These are phyloP conservation scores for Colletotrichum noveboracense DNA, from an alignment of 2,329 filamentous ascomycete genomes.

Conservation along the genomic window DNA sequence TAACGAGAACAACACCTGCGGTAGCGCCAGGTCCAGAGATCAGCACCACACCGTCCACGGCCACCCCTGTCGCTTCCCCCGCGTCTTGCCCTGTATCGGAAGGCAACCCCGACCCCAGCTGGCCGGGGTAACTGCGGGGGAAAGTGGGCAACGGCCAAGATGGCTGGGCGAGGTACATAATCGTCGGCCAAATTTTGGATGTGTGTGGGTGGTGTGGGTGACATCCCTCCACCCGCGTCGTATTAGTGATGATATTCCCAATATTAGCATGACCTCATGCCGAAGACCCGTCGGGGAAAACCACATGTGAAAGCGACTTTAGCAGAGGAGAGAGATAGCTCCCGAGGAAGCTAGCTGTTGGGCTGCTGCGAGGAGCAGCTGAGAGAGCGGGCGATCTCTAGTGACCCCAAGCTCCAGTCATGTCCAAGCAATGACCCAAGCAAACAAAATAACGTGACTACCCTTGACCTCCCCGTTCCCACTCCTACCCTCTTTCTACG, in stretches of 20 bases:
- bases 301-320: slow-evolving; percentile 3
- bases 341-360: not conserved
- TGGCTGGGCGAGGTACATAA: not conserved
- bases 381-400: not conserved
- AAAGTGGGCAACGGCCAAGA: not conserved
- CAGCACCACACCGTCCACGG: not conserved
- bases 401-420: not conserved
- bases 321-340: not conserved
- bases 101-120: slow-evolving; percentile 1
- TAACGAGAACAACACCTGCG: not conserved
- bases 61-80: slow-evolving; percentile 12
- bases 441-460: not conserved
- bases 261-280: slow-evolving; percentile 10
- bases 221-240: slow-evolving; percentile 5
- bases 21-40: slow-evolving; percentile 12
- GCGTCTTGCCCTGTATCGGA: slow-evolving; percentile 18
- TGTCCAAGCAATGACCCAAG: not conserved
- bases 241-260: slow-evolving; percentile 10
- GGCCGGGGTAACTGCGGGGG: slow-evolving; percentile 6
- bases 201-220: slow-evolving; percentile 1
- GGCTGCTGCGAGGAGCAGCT: not conserved
- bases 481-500: not conserved
- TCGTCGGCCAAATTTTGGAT: not conserved
- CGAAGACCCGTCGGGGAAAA: not conserved
- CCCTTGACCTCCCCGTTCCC: not conserved